Conservation (phyloP, 331 rosid species). For the Pyrus hybrid region DNA sequence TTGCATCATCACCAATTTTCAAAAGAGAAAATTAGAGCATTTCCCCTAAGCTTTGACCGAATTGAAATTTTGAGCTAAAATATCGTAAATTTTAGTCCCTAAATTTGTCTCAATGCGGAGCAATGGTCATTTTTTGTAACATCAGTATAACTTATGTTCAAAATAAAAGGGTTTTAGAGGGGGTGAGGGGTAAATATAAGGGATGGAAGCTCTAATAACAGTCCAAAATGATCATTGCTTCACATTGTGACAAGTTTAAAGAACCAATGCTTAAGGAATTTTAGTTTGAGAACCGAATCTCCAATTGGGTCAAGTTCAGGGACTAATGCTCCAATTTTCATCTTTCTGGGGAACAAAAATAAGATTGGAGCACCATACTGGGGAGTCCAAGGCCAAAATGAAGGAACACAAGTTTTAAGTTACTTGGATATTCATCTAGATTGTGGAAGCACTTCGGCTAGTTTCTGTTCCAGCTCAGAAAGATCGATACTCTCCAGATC, state of each 20-base stretch:
- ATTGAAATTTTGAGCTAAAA: background rate
- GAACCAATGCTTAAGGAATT: no score
- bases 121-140: no score
- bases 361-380: background rate
- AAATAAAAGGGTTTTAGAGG: no score
- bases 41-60: background rate
- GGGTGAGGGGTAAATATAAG: no score
- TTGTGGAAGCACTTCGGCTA: slow-evolving; percentile 23
- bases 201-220: no score
- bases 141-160: no score
- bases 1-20: background rate
- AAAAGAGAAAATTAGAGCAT: background rate
- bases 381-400: background rate
- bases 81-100: no score
- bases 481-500: slow-evolving; percentile 21
- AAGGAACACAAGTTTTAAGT: background rate
- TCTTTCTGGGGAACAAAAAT: background rate
- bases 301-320: background rate
- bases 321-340: background rate
- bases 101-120: no score
- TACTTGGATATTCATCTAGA: background rate
- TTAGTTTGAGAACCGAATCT: background rate
- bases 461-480: slow-evolving; percentile 38
- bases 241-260: no score
- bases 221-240: background rate